Evolutionary conservation across 352 stramenopile species (phyloP), one percentile per base, ranked within the genome.

Genomic region (Globisporangium acanthophoron): DNA sequence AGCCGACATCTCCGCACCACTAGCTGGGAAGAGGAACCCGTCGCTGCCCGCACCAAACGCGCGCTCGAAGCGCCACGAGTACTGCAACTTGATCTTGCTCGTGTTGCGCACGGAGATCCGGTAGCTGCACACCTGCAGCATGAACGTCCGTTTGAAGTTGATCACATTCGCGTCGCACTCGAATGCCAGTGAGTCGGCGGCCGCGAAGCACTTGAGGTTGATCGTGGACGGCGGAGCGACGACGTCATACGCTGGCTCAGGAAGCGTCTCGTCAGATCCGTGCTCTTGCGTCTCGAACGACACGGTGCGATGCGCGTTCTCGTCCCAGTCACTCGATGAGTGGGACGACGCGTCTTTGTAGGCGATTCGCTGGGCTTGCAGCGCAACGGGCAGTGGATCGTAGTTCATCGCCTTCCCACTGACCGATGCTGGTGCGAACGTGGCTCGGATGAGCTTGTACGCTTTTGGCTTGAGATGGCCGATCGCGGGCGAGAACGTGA

Each of bases 61-160:
- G 27, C 59, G 67, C 16, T 84, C 65, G 64, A 78, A 92, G 35
- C 62, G 66, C 71, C 87, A 96, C 13, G 52, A 61, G 47, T 80
- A 90, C 39, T 56, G 43, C 39, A 96, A 44, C 2, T 57, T 63
- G 39, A 90, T 93, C 52, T 86, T 85, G 64, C 85, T 90, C 33
- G 62, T 80, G 62, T 96, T 96, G 1, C 58, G 62, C 18, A 96
- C 41, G 0, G 66, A 66, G 45, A 94, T 77, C 54, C 80, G 84
- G 64, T 91, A 72, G 0, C 76, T 87, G 54, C 81, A 94, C 18
- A 85, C 71, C 61, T 96, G 87, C 16, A 96, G 65, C 84, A 96
- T 96, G 54, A 94, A 94, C 8, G 86, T 96, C 37, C 70, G 78
- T 16, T 87, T 80, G 49, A 96, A 96, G 1, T 63, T 35, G 21